Base-by-base conservation (phyloP, 73 alveolate genomes). In the Halteria grandinella region DNA sequence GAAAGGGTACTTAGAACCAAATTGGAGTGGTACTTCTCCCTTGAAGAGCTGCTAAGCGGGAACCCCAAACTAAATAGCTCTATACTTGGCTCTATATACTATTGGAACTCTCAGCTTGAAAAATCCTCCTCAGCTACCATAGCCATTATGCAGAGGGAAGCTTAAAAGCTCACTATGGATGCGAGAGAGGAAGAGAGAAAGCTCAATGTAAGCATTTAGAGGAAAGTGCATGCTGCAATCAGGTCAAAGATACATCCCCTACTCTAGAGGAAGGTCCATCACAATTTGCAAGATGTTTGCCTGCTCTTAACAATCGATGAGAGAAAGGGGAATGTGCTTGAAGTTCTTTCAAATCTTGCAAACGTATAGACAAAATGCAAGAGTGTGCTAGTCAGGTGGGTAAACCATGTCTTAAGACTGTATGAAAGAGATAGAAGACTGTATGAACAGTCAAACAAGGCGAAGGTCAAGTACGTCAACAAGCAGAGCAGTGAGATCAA, bases 361-460 rank as follows among this genome's bases (percentile, higher is more conserved):
- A 45, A n/a, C 29, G 15, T 66, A 41, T 36, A 47, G 6, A 39
- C 64, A 27, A 66, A 66, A 47, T 41, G 47, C n/a, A 12, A n/a
- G n/a, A n/a, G n/a, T n/a, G n/a, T 66, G 12, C 43, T 66, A 57
- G 47, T 66, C 6, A 66, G 80, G 47, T 66, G 80, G 80, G 66
- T 32, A 4, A 66, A 66, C 47, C 66, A 44, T 25, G 8, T 66
- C 25, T 39, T 66, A 34, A 41, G 80, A 45, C 47, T 66, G 2
- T 66, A 44, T 28, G 25, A 66, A 1, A 66, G 47, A 45, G 8
- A 45, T 4, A 66, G 45, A 28, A 48, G 43, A 11, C 53, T 45
- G 32, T 4, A 66, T 44, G 80, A 66, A 45, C 36, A 45, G 8
- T 63, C 43, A 25, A 3, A 6, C 1, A 66, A 45, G 47, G 43